Evolutionary conservation across 306 rosid genomes (phyloP), one percentile per base, ranked within the genome.

Genomic region (Cucumis hystrix): DNA sequence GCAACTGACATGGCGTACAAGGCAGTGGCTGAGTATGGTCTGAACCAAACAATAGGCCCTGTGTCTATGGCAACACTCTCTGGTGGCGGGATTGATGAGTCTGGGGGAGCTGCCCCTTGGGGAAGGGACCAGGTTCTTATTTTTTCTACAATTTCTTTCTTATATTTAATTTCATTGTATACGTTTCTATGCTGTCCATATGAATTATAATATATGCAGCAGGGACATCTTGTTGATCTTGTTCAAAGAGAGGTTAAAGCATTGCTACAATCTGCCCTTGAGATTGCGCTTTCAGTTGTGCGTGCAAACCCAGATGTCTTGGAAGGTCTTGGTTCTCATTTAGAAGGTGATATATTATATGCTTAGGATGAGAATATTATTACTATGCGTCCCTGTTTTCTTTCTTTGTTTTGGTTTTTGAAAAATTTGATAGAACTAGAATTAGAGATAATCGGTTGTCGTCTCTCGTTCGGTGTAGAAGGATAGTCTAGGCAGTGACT

Each of bases 1-100:
- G 99, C 97, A 40, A 95, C 99, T 52, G 99, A 92, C 87, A 88
- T 95, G 93, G 99, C 99, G 57, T 95, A 95, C 89, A 95, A 95
- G 86, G 99, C 99, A 63, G 91, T 92, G 56, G 97, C 99, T 79
- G 99, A 95, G 81, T 95, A 92, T 89, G 99, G 99, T 79, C 96
- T 95, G 64, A 95, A 87, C 87, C 82, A 83, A 84, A 91, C 86
- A 14, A 92, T 95, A 57, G 99, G 99, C 77, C 99, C 99, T 58
- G 86, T 95, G 57, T 95, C 99, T 68, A 84, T 95, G 77, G 84
- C 93, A 69, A 92, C 93, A 12, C 93, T 95, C 64, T 84, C 90
- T 77, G 85, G 86, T 79, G 97, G 99, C 79, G 99, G 99, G 78
- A 86, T 90, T 5, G 98, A 92, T 2, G 98, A 95, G 39, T 92